Evolutionary conservation across 345 rosid species (phyloP).

Genomic region (Triadica sebifera): DNA sequence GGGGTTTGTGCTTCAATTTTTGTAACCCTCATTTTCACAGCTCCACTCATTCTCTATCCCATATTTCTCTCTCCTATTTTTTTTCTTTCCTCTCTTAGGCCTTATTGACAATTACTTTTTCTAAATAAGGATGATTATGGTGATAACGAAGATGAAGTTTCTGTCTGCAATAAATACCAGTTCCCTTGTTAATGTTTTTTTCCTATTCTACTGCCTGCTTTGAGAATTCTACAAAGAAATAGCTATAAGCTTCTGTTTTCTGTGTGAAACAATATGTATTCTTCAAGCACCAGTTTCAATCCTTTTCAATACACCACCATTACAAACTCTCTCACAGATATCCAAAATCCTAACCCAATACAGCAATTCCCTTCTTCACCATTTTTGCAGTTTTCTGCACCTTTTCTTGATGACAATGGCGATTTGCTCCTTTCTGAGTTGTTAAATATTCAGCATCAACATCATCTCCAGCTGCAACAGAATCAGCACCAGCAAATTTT

Average conservation of each 20-base stretch:
- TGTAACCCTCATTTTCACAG: conserved; percentile 21
- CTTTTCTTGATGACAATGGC: conserved; percentile 18
- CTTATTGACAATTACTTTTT: background rate
- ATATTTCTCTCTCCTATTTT: too few species aligned
- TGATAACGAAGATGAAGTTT: background rate
- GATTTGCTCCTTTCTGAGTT: conserved; percentile 24
- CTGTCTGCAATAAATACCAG: conserved; percentile 5
- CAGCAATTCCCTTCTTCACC: conserved; percentile 20
- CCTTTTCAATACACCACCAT: conserved; percentile 15
- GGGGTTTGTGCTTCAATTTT: conserved; percentile 9
- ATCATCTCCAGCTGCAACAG: conserved; percentile 1
- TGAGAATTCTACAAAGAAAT: background rate
- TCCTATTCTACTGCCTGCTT: background rate
- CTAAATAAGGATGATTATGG: background rate
- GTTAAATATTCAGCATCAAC: background rate
- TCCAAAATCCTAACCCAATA: conserved; percentile 19
- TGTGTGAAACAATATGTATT: conserved; percentile 17
- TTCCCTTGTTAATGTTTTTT: background rate
- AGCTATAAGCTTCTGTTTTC: conserved; percentile 2
- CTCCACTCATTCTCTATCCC: background rate
- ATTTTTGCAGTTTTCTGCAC: conserved; percentile 26
- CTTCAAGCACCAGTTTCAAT: conserved; percentile 14
- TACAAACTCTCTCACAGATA: conserved; percentile 6
- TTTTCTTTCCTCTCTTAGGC: too few species aligned
- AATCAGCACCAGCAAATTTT: conserved; percentile 17